These are phyloP conservation scores for Pythium guiyangense DNA, from an alignment of 352 stramenopile species.

Conservation along the genomic window DNA sequence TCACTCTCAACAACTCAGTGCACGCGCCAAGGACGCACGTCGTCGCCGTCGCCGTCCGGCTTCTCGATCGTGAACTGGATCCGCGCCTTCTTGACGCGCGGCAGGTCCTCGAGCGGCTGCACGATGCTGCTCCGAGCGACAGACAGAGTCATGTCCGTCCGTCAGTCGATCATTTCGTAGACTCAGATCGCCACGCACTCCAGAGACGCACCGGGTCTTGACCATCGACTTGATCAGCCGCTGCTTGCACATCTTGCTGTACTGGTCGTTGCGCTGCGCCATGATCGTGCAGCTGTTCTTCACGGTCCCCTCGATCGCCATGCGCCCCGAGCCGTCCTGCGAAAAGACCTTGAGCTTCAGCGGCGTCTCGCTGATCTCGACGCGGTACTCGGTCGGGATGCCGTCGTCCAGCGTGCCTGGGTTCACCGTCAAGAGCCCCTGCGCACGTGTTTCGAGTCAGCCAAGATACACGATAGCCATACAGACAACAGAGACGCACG, in stretches of 20 bases:
- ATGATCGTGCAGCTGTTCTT: slow-evolving; percentile 86
- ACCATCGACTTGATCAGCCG: slow-evolving; percentile 86
- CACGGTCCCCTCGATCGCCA: slow-evolving; percentile 84
- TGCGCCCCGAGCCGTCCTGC: slow-evolving; percentile 77
- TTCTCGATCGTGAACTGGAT: slow-evolving; percentile 86
- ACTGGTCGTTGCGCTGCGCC: slow-evolving; percentile 78
- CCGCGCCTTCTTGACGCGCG: slow-evolving; percentile 72
- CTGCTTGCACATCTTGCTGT: slow-evolving; percentile 83
- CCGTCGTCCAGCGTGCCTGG: slow-evolving; percentile 65
- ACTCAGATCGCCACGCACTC: too few species aligned
- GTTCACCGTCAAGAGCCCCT: slow-evolving; percentile 81
- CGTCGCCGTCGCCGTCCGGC: slow-evolving; percentile 52
- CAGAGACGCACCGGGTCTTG: slow-evolving; percentile 44
- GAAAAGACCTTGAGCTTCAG: slow-evolving; percentile 85
- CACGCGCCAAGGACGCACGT: slow-evolving; percentile 27
- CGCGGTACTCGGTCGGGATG: slow-evolving; percentile 77
- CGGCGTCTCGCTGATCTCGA: slow-evolving; percentile 72
- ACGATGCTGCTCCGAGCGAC: slow-evolving; percentile 38
- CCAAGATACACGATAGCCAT: too few species aligned
- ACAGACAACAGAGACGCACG: not conserved
- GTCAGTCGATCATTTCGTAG: not conserved
- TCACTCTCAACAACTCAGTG: not conserved
- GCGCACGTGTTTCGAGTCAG: not conserved
- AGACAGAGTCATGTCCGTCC: not conserved
- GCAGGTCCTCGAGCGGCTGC: slow-evolving; percentile 66